Conservation (phyloP, 2,329 filamentous ascomycete species). For the Fusarium sp. region DNA sequence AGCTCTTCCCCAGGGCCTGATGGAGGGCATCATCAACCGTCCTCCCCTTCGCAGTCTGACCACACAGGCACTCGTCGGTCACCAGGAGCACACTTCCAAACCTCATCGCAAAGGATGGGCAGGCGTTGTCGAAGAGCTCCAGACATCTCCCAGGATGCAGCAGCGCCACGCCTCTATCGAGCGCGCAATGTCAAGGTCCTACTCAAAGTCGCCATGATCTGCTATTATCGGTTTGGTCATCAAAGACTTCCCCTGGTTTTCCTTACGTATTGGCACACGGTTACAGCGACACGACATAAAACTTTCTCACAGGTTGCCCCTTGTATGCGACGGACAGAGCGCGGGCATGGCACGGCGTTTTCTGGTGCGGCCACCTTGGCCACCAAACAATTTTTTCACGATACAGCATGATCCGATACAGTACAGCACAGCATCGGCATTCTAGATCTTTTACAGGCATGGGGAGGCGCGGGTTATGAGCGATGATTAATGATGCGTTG, state of each 20-base stretch:
- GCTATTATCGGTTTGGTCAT: conserved; percentile 10
- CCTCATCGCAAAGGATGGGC: conserved; percentile 66
- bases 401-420: conserved; percentile 28
- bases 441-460: conserved; percentile 18
- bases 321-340: conserved; percentile 27
- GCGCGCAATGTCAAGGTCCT: conserved; percentile 56
- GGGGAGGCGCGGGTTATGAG: conserved; percentile 32
- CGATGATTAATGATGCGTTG: conserved; percentile 42
- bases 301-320: conserved; percentile 29
- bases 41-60: conserved; percentile 62
- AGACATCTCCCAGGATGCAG: conserved; percentile 66
- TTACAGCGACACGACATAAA: conserved; percentile 31
- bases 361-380: conserved; percentile 22
- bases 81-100: conserved; percentile 57
- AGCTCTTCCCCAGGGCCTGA: conserved; percentile 52
- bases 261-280: conserved; percentile 32
- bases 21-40: conserved; percentile 55
- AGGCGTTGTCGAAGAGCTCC: conserved; percentile 68
- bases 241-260: conserved; percentile 22
- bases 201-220: conserved; percentile 45
- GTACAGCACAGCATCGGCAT: conserved; percentile 8
- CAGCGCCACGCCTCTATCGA: conserved; percentile 70
- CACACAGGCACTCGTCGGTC: conserved; percentile 60
- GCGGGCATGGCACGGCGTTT: conserved; percentile 39
- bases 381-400: conserved; percentile 31